Percentiles rank a stretch among this genome's conserved stretches.
These are phyloP conservation scores for Bipolaris cookei DNA, from an alignment of 2,329 filamentous ascomycete species.

Conservation along the genomic window DNA sequence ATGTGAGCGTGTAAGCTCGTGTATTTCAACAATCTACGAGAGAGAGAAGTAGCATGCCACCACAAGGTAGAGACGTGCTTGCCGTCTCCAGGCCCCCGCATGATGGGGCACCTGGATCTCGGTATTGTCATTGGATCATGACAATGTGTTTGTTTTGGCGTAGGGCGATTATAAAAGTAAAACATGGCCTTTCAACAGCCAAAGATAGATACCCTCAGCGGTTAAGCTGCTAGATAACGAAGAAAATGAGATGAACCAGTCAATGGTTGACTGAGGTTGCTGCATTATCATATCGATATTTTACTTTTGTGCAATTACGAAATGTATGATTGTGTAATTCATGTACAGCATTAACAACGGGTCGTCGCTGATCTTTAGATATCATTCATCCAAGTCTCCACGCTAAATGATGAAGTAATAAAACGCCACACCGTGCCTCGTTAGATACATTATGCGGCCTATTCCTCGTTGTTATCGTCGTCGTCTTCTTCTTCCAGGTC, in stretches of 20 bases:
- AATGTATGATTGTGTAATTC: neutral
- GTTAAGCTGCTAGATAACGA: slow-evolving; percentile 9
- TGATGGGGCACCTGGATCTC: neutral
- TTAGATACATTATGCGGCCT: neutral
- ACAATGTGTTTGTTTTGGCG: slow-evolving; percentile 9
- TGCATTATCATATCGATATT: neutral
- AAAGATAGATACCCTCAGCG: slow-evolving; percentile 27
- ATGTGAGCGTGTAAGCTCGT: slow-evolving; percentile 46
- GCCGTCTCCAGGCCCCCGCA: neutral
- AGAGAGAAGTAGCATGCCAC: slow-evolving; percentile 32
- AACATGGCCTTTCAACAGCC: slow-evolving; percentile 31
- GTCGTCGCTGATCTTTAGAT: neutral
- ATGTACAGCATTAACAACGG: neutral
- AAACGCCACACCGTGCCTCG: slow-evolving; percentile 7
- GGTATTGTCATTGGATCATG: slow-evolving; percentile 4
- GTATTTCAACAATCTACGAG: slow-evolving; percentile 52
- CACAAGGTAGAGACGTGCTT: slow-evolving; percentile 5
- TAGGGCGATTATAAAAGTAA: slow-evolving; percentile 10
- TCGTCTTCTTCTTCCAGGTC: slow-evolving; percentile 61
- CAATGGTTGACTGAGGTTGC: neutral
- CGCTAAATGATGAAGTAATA: slow-evolving; percentile 6
- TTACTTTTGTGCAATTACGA: neutral
- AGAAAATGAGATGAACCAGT: neutral
- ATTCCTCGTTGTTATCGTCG: slow-evolving; percentile 43
- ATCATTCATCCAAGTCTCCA: neutral